A percentile compares a stretch with the other conserved stretches of the same genome.
Conservation (phyloP, 2,329 filamentous ascomycete species). For the Trichoderma endophyticum region DNA sequence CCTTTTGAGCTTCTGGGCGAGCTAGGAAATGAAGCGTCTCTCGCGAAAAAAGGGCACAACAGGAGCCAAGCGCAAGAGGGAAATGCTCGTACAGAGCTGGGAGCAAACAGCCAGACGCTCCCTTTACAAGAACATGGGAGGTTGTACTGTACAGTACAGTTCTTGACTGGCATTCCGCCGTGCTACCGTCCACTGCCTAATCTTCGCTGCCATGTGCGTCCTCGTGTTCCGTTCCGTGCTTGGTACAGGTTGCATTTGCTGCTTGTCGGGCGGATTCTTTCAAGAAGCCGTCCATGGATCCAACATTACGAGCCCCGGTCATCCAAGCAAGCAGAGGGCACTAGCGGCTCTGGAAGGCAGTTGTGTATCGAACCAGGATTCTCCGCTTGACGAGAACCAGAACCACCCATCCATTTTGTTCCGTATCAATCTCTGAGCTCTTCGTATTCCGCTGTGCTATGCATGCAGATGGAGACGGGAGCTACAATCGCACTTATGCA, state of each 20-base stretch:
- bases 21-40: constrained; percentile 14
- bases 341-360: background rate
- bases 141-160: background rate
- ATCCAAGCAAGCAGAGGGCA: background rate
- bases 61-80: background rate
- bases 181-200: background rate
- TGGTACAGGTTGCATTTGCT: background rate
- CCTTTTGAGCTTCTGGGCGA: constrained; percentile 7
- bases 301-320: constrained; percentile 9
- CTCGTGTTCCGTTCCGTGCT: background rate
- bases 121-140: background rate
- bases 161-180: background rate
- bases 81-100: background rate
- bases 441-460: constrained; percentile 17
- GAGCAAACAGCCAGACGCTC: background rate
- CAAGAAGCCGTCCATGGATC: background rate
- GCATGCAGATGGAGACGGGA: constrained; percentile 18
- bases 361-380: constrained; percentile 5
- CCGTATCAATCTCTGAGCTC: constrained; percentile 7
- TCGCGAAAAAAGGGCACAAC: background rate
- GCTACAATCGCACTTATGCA: constrained; percentile 15
- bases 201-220: background rate
- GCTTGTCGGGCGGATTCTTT: background rate
- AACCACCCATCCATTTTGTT: constrained; percentile 4
- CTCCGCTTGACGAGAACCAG: constrained; percentile 8